A percentile compares a stretch with the other conserved stretches of the same genome.
These are phyloP conservation scores for Graphilbum ipis-grandicollis DNA, from an alignment of 2,329 filamentous ascomycete species.

Conservation along the genomic window DNA sequence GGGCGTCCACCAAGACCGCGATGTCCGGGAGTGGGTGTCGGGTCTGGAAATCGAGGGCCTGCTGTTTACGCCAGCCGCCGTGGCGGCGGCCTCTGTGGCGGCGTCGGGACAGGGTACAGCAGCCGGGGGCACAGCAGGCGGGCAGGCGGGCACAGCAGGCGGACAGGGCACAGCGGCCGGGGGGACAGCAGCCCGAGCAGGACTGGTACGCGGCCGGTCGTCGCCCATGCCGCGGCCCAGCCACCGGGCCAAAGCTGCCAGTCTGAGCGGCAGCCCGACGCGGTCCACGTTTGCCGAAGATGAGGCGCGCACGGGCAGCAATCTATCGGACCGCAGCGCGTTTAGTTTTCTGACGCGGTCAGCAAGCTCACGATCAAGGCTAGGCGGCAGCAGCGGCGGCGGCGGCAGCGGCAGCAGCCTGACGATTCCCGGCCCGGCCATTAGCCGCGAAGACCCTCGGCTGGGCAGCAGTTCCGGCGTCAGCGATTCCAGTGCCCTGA, in stretches of 20 bases:
- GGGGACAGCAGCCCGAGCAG: no score
- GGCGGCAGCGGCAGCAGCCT: constrained; percentile 7
- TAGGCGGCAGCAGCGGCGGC: constrained; percentile 9
- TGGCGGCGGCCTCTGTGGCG: constrained; percentile 3
- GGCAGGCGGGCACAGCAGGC: no score
- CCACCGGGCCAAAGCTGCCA: no score
- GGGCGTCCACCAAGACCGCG: constrained; percentile 25
- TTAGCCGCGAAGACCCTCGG: not conserved
- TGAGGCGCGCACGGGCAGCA: constrained; percentile 36
- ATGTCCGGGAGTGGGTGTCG: constrained; percentile 40
- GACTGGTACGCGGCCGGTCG: not conserved
- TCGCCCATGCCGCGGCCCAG: constrained; percentile 15
- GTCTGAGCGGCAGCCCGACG: constrained; percentile 9
- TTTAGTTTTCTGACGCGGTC: constrained; percentile 17
- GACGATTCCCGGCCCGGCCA: not conserved
- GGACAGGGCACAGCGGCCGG: no score
- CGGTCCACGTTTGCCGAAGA: constrained; percentile 17
- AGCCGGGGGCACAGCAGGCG: no score
- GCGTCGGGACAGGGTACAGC: constrained; percentile 1
- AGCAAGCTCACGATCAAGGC: constrained; percentile 16
- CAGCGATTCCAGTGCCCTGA: constrained; percentile 19
- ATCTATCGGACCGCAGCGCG: constrained; percentile 35
- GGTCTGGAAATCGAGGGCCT: constrained; percentile 37
- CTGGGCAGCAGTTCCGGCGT: constrained; percentile 23
- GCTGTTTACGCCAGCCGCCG: constrained; percentile 23